A percentile compares a stretch with the other conserved stretches of the same genome.
Evolutionary conservation across 331 rosid species (phyloP).

Genomic region (Quercus phellos): DNA sequence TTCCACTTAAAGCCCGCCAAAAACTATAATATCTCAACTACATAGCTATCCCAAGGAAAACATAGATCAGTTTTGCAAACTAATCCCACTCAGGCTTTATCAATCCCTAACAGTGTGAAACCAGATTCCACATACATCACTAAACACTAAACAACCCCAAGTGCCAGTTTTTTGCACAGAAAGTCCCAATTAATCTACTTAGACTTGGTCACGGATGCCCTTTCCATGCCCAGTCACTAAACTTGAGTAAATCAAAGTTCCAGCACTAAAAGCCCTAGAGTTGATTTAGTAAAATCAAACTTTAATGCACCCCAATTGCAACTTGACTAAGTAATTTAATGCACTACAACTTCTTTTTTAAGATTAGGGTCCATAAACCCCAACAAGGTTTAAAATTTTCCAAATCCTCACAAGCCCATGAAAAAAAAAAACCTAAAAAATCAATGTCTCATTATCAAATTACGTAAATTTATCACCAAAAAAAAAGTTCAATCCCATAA

Average conservation of each 20-base stretch:
- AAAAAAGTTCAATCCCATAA: background rate
- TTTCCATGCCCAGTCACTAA: background rate
- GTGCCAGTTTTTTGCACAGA: background rate
- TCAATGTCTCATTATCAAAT: background rate
- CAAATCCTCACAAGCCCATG: background rate
- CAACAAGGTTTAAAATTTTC: background rate
- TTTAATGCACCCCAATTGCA: background rate
- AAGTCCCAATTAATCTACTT: background rate
- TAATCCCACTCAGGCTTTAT: background rate
- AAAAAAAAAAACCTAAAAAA: background rate
- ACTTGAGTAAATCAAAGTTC: background rate
- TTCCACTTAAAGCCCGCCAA: background rate
- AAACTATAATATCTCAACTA: background rate
- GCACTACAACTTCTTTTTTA: no score
- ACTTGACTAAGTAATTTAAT: background rate
- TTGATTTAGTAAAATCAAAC: no score
- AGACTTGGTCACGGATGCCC: no score
- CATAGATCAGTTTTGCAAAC: background rate
- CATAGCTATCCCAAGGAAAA: background rate
- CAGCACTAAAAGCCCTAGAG: background rate
- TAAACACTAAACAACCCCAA: background rate
- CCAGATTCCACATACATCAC: background rate
- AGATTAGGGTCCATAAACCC: background rate
- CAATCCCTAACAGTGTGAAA: background rate
- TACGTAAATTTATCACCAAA: background rate